Base-by-base conservation (phyloP, 192 early-diverging fungal genomes). In the Podila horticola region DNA sequence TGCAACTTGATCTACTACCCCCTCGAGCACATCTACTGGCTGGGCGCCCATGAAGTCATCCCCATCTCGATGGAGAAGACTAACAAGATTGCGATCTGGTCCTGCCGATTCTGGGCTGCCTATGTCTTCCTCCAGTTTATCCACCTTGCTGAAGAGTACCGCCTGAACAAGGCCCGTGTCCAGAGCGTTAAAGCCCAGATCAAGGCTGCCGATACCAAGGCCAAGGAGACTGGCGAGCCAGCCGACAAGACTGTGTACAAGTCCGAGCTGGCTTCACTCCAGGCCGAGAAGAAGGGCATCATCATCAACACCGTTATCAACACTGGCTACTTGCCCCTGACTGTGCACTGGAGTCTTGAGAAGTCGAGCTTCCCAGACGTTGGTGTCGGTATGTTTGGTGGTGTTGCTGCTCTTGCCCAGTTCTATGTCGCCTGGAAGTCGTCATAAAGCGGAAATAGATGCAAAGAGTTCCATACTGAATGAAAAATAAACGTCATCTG, bases 11-110 rank as follows among this genome's bases (percentile, higher is more conserved):
- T 88, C 76, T 99, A 99, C 87, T 99, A 99, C 71, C 97, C 97
- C 29, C 88, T 99, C 33, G 97, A 99, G 79, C 97, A 99, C 82
- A 86, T 91, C 41, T 99, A 96, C 89, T 99, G 95, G 95, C 87
- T 99, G 61, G 95, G 90, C 9, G 88, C 91, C 28, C 95, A 99
- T 72, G 88, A 94, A 58, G 87, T 98, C 22, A 91, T 98, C 58
- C 87, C 91, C 24, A 82, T 97, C 60, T 85, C 92, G 11, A 91
- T 93, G 50, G 86, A 88, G 34, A 90, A 89, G 28, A 90, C 92
- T 36, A 93, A 96, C 72, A 83, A 85, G 38, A 88, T 97, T 61
- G 93, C 93, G 26, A 93, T 96, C 68, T 99, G 97, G 97, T 92
- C 90, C 62, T 99, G 97, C 75, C 88, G 97, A 33, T 97, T 97